Evolutionary conservation across 805 yeast genomes (phyloP).

Genomic region (Debaryomyces prosopidis): DNA sequence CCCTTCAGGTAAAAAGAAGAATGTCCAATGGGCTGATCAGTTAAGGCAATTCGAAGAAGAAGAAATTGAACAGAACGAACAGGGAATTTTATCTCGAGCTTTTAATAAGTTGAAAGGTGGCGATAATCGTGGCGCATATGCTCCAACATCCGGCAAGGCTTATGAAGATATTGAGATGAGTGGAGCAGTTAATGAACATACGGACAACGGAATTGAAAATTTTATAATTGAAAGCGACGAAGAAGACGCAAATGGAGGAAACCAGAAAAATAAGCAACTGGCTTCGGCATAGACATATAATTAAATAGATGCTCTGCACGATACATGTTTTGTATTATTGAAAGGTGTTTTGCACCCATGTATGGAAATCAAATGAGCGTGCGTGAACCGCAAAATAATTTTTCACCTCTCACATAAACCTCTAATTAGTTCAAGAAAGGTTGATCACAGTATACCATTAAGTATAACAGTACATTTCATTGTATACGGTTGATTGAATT

Average conservation of each 20-base stretch:
- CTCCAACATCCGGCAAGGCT: conserved; percentile 18
- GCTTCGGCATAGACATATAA: too few relatives aligned
- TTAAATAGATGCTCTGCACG: too few relatives aligned
- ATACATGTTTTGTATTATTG: background rate
- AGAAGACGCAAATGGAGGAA: conserved; percentile 6
- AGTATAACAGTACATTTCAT: too few relatives aligned
- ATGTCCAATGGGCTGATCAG: conserved; percentile 51
- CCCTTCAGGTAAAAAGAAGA: conserved; percentile 36
- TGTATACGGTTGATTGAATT: too few relatives aligned
- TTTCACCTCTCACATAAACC: background rate
- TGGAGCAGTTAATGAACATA: conserved; percentile 17
- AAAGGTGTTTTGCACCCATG: background rate
- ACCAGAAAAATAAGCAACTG: too few relatives aligned
- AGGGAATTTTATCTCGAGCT: conserved; percentile 40
- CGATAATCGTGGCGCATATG: conserved; percentile 26
- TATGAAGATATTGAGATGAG: conserved; percentile 45
- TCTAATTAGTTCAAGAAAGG: background rate
- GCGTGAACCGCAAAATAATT: conserved; percentile 1
- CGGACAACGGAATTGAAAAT: conserved; percentile 27
- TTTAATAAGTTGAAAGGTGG: conserved; percentile 31
- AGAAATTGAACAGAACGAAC: conserved; percentile 22
- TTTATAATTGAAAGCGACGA: conserved; percentile 53
- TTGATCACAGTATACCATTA: too few relatives aligned
- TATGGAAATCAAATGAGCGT: background rate
- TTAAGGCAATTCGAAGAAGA: conserved; percentile 34